Evolutionary conservation across 352 stramenopile species (phyloP), one percentile per base, ranked within the genome.

Genomic region (Lagenidium giganteum): DNA sequence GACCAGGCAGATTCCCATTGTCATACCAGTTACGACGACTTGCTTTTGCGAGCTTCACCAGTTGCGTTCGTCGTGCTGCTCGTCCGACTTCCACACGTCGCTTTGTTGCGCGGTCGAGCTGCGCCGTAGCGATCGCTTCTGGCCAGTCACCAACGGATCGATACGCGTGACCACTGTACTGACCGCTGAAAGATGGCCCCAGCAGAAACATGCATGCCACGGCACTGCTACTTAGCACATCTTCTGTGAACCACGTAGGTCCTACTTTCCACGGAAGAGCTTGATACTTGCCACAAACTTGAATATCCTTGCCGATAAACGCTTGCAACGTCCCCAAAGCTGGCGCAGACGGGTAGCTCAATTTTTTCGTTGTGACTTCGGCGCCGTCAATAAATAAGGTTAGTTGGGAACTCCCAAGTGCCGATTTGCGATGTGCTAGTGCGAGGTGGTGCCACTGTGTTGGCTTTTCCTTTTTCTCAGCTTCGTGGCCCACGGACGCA

Each of bases 401-500:
- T n/a, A 87, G 43, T 14, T 76, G 47, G 1, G 80, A 92, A 20
- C 67, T 92, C 1, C 80, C 80, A 5, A 92, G 60, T 1, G 86
- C 68, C 5, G 68, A 45, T 54, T 86, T 87, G 3, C 72, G 72
- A 37, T 92, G 80, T 6, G 74, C 80, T 9, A 92, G 67, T 20
- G 67, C 66, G 11, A 92, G 51, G 22, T 92, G 80, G 39, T 90
- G 77, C 80, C 80, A 92, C 21, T 85, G 68, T 22, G 56, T 54
- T 39, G 72, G 49, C 20, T 51, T 61, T 18, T 54, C 28, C 6
- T 49, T 49, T 47, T 42, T 50, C 50, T 34, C 18, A 29, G 42
- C 12, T 42, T 7, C 23, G 9, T 31, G n/a, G 4, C 1, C 9
- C 12, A 28, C 25, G 16, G 58, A 2, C 26, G 62, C 37, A 26